Conservation (phyloP, 768 basidiomycete species). For the Gloeophyllum trabeum region DNA sequence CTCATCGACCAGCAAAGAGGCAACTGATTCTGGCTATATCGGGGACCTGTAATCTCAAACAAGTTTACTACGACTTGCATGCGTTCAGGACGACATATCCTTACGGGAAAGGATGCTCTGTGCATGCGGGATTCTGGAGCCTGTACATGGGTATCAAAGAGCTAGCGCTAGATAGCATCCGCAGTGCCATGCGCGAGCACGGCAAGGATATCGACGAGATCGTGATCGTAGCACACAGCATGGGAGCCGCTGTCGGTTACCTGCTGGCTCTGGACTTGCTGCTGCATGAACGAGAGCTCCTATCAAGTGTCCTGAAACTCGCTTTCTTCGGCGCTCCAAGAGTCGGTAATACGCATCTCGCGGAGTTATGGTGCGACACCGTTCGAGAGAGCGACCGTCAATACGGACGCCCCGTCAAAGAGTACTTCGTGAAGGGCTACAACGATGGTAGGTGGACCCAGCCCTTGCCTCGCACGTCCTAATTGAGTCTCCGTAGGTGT, state of each 20-base stretch:
- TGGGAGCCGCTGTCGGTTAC: conserved; percentile 43
- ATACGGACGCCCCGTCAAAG: too few relatives aligned
- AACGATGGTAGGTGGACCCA: conserved; percentile 35
- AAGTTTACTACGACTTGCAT: conserved; percentile 37
- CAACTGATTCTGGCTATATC: conserved; percentile 43
- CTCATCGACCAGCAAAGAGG: conserved; percentile 28
- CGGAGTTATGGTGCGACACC: conserved; percentile 28
- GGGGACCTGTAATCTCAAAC: conserved; percentile 31
- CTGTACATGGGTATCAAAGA: conserved; percentile 33
- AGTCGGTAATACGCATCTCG: conserved; percentile 32
- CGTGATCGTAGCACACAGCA: conserved; percentile 30
- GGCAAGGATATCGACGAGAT: conserved; percentile 26
- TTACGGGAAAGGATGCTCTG: conserved; percentile 21
- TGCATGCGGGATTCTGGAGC: conserved; percentile 47
- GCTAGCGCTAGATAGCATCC: conserved; percentile 23
- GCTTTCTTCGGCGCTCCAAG: conserved; percentile 42
- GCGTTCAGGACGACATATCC: conserved; percentile 27
- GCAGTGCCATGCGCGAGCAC: conserved; percentile 23
- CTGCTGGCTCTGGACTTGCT: conserved; percentile 38
- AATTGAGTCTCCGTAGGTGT: conserved; percentile 28
- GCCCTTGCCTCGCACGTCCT: neutral
- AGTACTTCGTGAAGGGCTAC: conserved; percentile 41
- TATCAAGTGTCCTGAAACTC: conserved; percentile 25
- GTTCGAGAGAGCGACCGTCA: too few relatives aligned
- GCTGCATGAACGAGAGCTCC: conserved; percentile 9